Base-by-base conservation (phyloP, 1,284 basidiomycete genomes). In the Bondarzewia mesenterica region DNA sequence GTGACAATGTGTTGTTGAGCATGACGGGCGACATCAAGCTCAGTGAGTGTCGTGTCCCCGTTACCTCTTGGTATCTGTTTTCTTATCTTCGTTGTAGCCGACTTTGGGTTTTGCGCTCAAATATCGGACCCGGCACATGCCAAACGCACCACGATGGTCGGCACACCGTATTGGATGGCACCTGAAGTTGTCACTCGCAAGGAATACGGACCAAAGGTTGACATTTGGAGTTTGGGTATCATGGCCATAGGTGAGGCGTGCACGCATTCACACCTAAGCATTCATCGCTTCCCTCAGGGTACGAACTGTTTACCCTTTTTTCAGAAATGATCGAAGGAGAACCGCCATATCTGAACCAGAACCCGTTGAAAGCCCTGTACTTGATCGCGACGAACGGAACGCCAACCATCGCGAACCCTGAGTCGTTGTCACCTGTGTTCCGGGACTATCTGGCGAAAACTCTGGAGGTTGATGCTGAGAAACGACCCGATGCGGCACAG, bases 121-220 rank as follows among this genome's bases (percentile, higher is more conserved):
- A 94, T 98, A 51, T 92, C 92, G 22, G 94, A 97, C 38, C 54
- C 51, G 59, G 78, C 84, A 6, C 82, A 89, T 55, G 82, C 93
- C 5, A 98, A 98, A 73, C 85, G 95, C 27, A 97, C 93, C 26
- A 99, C 96, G n/a, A 98, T 99, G 95, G 95, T 98, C 42, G 96
- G 96, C 3, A 98, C 96, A 6, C 96, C 96, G 1, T 99, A 98
- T 65, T 99, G 95, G 95, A 99, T 99, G 95, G 95, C 96, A 1
- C 95, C 95, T 1, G 95, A 99, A 64, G 94, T 99, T 26, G 95
- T 99, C 51, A 96, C 92, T 18, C 82, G 94, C 49, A 98, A 98
- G 67, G 96, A 97, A 71, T 99, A 99, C 63, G 96, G 95, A 0
- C 91, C 95, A 4, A 98, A 98, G 67, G 96, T 99, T 25, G 96